Evolutionary conservation across 2,329 filamentous ascomycete species (phyloP).

Genomic region (Claviceps quebecensis): DNA sequence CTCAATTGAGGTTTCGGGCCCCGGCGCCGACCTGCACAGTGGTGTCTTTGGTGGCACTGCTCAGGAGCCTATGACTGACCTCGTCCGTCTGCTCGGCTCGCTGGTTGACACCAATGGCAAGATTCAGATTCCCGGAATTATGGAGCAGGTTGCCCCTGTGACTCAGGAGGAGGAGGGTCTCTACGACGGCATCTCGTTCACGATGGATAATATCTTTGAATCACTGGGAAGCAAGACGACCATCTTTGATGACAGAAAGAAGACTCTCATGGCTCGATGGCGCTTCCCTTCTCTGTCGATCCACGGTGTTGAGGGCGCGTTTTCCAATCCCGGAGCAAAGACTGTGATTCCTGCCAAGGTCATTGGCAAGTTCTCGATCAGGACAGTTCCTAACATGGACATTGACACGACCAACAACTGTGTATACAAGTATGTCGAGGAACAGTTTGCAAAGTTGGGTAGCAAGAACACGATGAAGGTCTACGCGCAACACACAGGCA

Average conservation of each 20-base stretch:
- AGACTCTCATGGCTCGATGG: conserved; percentile 92
- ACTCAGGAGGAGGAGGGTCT: conserved; percentile 74
- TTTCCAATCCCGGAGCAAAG: conserved; percentile 86
- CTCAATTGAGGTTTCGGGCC: conserved; percentile 77
- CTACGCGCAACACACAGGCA: conserved; percentile 74
- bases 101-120: conserved; percentile 84
- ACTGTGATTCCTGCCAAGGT: conserved; percentile 98
- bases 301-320: conserved; percentile 90
- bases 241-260: conserved; percentile 79
- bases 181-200: conserved; percentile 86
- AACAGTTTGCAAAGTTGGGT: conserved; percentile 70
- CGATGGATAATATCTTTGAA: conserved; percentile 89
- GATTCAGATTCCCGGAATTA: conserved; percentile 87
- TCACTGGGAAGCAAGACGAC: conserved; percentile 79
- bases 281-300: conserved; percentile 85
- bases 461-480: conserved; percentile 88
- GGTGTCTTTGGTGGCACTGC: conserved; percentile 94
- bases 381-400: conserved; percentile 96
- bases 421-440: conserved; percentile 72
- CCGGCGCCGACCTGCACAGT: conserved; percentile 86
- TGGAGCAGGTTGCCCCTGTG: conserved; percentile 81
- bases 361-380: conserved; percentile 94
- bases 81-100: conserved; percentile 66
- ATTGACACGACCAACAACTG: conserved; percentile 74
- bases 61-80: conserved; percentile 96